Evolutionary conservation across 768 basidiomycete species (phyloP), one percentile per base, ranked within the genome.

Genomic region (Suillus plorans): DNA sequence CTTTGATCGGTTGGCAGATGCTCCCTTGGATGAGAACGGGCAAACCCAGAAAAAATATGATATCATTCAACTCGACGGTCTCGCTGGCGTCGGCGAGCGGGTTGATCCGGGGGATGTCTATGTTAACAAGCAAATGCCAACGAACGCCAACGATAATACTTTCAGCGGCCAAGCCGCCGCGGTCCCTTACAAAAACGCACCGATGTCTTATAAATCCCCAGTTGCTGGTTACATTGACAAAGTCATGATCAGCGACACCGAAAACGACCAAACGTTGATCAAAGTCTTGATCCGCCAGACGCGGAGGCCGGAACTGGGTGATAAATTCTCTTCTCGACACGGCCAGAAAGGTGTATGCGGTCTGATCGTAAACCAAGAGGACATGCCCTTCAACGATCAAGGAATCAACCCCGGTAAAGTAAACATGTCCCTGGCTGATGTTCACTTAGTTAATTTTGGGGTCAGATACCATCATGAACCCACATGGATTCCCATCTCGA

Each of bases 331-430:
- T 47, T 95, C 94, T 3, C 81, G 97, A 68, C 97, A 99, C 73
- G 97, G 97, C 53, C 97, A 99, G 79, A 99, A 99, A 79, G 97
- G 97, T 64, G 97, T 99, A 13, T 98, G 97, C 78, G 97, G 97
- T 31, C 79, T 99, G 76, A 99, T 99, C 74, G 97, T 99, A 62
- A 97, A 97, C 71, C 97, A 99, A 72, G 95, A 95, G 71, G 97
- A 99, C 77, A 89, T 99, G 94, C 97, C 97, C 2, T 99, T 99
- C 82, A 97, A 97, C 71, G 96, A 99, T 78, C 92, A 95, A 75
- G 97, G 97, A 28, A 95, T 98, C 69, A 89, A 85, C 71, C 96
- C 94, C 57, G 93, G 93, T 92, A 77, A 66, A 83, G 53, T 31
- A n/a, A 31, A 20, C 12, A 41, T n/a, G 44, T 52, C 49, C 34